A percentile compares a stretch with the other conserved stretches of the same genome.
Conservation (phyloP, 1,284 basidiomycete genomes). For the Cyathus pygmaeus region DNA sequence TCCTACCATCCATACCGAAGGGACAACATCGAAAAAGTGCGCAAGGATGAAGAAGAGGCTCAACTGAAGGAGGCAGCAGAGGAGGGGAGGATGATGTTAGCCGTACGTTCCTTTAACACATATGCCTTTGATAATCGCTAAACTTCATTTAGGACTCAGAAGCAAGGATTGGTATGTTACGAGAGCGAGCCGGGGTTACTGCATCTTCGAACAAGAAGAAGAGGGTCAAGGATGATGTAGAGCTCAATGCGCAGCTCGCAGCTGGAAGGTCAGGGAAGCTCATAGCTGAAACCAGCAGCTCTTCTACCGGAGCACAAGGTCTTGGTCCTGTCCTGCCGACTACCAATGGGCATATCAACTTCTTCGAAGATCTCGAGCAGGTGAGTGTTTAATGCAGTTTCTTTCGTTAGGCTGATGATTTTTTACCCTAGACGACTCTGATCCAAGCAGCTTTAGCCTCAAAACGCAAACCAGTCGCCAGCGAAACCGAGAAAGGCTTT, state of each 20-base stretch:
- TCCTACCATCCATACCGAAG: slow-evolving; percentile 87
- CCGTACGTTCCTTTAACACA: slow-evolving; percentile 55
- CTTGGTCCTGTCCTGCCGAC: slow-evolving; percentile 53
- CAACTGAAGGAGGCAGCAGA: slow-evolving; percentile 68
- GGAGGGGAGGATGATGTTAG: slow-evolving; percentile 76
- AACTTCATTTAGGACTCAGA: slow-evolving; percentile 72
- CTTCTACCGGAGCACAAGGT: background rate
- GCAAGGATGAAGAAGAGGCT: slow-evolving; percentile 85
- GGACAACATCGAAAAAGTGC: slow-evolving; percentile 85
- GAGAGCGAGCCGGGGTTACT: slow-evolving; percentile 63
- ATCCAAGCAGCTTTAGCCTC: slow-evolving; percentile 33
- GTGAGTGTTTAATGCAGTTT: slow-evolving; percentile 42
- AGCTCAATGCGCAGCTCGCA: slow-evolving; percentile 38
- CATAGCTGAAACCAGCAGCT: background rate
- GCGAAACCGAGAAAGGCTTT: slow-evolving; percentile 74
- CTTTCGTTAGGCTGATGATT: background rate
- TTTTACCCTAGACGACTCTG: slow-evolving; percentile 42
- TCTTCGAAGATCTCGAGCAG: slow-evolving; percentile 80
- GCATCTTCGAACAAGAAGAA: slow-evolving; percentile 49
- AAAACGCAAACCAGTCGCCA: slow-evolving; percentile 23
- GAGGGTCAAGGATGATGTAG: slow-evolving; percentile 51
- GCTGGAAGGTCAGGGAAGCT: slow-evolving; percentile 31
- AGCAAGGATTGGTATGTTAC: slow-evolving; percentile 74
- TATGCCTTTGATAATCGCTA: slow-evolving; percentile 9
- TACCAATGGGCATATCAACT: slow-evolving; percentile 74